phyloP scores from a whole-genome alignment of 768 basidiomycete species.

The Suillus cothurnatus region DNA sequence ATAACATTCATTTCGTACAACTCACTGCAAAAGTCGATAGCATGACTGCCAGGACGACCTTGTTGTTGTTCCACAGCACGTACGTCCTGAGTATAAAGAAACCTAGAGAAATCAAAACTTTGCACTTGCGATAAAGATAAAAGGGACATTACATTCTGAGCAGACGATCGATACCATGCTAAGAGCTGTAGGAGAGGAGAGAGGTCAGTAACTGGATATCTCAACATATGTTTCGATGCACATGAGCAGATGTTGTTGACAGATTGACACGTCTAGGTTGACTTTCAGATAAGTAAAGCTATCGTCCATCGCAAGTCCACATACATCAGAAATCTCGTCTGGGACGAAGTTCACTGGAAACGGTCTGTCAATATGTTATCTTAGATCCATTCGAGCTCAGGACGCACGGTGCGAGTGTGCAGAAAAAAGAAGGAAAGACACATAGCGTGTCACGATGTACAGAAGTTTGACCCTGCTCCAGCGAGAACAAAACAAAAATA shows the following conservation, averaged over 20 bases:
- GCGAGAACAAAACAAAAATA: conserved; percentile 4
- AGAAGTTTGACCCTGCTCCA: conserved; percentile 7
- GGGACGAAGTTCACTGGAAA: conserved; percentile 2
- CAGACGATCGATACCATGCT: conserved; percentile 1
- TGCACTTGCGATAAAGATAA: not conserved
- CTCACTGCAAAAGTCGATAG: conserved; percentile 6
- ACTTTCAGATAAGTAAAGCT: not conserved
- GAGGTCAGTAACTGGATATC: not conserved
- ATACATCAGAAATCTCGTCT: not conserved
- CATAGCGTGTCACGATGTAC: conserved; percentile 10
- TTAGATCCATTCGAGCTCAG: not conserved
- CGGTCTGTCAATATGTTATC: not conserved
- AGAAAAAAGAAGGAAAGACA: conserved; percentile 7
- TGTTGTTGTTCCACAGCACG: conserved; percentile 10
- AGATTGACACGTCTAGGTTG: conserved; percentile 7
- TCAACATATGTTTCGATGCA: not conserved
- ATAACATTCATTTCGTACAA: not conserved
- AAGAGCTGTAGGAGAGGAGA: not conserved
- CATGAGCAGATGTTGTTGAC: conserved; percentile 9
- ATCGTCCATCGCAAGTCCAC: not conserved
- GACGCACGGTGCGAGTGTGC: conserved; percentile 8
- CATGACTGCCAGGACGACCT: conserved; percentile 1
- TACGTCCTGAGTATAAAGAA: conserved; percentile 13
- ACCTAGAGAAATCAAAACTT: not conserved
- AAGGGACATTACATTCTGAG: conserved; percentile 3